Base-by-base conservation (phyloP, 371 early-diverging fungal genomes). In the Batrachochytrium dendrobatidis region DNA sequence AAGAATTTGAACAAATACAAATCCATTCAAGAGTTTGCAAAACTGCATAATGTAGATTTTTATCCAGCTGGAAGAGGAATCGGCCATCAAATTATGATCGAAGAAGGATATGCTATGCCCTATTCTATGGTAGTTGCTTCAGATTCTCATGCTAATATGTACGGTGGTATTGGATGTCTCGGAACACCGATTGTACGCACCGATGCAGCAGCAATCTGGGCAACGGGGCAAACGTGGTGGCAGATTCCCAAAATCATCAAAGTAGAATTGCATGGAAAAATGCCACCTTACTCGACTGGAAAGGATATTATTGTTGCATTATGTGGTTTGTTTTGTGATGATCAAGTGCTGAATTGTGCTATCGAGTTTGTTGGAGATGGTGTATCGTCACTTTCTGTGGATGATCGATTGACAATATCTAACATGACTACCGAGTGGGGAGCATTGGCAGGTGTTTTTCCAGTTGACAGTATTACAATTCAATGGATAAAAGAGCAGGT, bases 351-450 rank as follows among this genome's bases (percentile, higher is more conserved):
- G 33, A 96, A 96, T 71, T 85, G 86, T 22, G 94, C 94, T 2
- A 86, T 96, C 57, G 97, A 96, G 74, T 94, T 94, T 65, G 82
- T 80, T 32, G 94, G 94, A 43, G 79, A 76, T 20, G 91, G 88
- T 34, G 73, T 89, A 6, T 65, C 69, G 20, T 66, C 66, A 2
- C 63, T 95, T 56, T 76, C 83, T 0, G 78, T 94, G 5, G 94
- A 93, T 64, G 95, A 94, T 60, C 86, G 95, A 26, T 80, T 96
- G 49, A 89, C 95, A 34, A 91, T 96, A 61, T 86, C 95, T 61
- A 96, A 96, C 72, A 94, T 96, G 97, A 94, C 97, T 1, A 96
- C 97, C 22, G 97, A 96, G 70, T 96, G 97, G 97, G 97, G 97
- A 64, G 94, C 95, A 2, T 79, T 96, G 18, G 97, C 94, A 22